Evolutionary conservation across 257 asterid genomes (phyloP).

Genomic region (Cinchona pubescens): DNA sequence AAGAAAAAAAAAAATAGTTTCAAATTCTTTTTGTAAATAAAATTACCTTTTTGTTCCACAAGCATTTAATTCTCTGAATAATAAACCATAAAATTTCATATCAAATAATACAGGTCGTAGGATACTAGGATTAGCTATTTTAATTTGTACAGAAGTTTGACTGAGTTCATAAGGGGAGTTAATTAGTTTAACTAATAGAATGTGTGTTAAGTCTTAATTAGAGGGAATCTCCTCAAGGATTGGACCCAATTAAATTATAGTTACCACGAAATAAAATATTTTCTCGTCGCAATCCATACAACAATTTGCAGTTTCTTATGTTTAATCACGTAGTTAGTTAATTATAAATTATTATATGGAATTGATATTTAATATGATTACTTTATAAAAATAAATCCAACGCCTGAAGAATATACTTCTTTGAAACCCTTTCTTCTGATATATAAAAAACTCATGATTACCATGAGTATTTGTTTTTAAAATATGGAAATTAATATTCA

Average conservation of each 20-base stretch:
- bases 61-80: too few relatives aligned
- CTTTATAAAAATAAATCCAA: neutral
- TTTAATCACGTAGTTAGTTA: neutral
- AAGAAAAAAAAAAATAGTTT: too few relatives aligned
- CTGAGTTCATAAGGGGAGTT: neutral
- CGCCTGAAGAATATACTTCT: neutral
- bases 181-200: neutral
- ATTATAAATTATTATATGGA: neutral
- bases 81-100: too few relatives aligned
- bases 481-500: neutral
- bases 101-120: too few relatives aligned
- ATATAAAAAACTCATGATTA: neutral
- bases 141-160: neutral
- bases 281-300: neutral
- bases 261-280: neutral
- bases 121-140: too few relatives aligned
- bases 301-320: neutral
- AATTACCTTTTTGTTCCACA: too few relatives aligned
- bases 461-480: neutral
- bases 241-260: neutral
- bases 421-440: neutral
- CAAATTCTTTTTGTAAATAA: too few relatives aligned
- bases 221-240: neutral
- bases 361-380: neutral
- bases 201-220: neutral